Percentiles rank a stretch among this genome's conserved stretches.
Conservation (phyloP, 768 basidiomycete species). For the Rhizopogon sp. region DNA sequence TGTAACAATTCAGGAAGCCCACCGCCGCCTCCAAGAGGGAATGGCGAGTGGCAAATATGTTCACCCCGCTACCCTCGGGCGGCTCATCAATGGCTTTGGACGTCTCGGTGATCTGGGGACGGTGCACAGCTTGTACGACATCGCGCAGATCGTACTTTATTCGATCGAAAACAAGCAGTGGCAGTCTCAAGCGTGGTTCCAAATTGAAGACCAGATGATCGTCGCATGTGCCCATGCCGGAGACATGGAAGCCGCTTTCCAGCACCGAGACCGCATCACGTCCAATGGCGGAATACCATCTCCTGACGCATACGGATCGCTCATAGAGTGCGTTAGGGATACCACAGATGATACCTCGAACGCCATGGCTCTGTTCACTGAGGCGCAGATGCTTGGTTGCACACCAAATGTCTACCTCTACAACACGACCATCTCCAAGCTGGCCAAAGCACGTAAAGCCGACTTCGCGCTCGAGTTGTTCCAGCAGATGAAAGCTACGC, state of each 20-base stretch:
- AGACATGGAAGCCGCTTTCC: slow-evolving; percentile 72
- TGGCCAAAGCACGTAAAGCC: slow-evolving; percentile 91
- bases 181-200: slow-evolving; percentile 64
- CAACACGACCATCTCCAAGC: slow-evolving; percentile 96
- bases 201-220: slow-evolving; percentile 86
- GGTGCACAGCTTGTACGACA: slow-evolving; percentile 59
- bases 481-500: slow-evolving; percentile 69
- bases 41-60: slow-evolving; percentile 38
- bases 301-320: slow-evolving; percentile 87
- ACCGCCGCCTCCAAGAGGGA: slow-evolving; percentile 42
- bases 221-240: slow-evolving; percentile 80
- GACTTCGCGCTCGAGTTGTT: slow-evolving; percentile 87
- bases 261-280: slow-evolving; percentile 74
- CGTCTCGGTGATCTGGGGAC: slow-evolving; percentile 55
- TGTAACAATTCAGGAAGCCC: slow-evolving; percentile 36
- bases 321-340: slow-evolving; percentile 84
- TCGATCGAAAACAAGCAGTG: slow-evolving; percentile 36
- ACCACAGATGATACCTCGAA: slow-evolving; percentile 94
- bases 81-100: slow-evolving; percentile 66
- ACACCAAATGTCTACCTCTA: slow-evolving; percentile 83
- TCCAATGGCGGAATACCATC: slow-evolving; percentile 73
- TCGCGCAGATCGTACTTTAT: slow-evolving; percentile 58
- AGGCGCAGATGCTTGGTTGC: slow-evolving; percentile 67
- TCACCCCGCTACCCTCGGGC: slow-evolving; percentile 44
- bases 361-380: slow-evolving; percentile 79